Percentiles rank a stretch among this genome's conserved stretches.
These are phyloP conservation scores for Grammothele lineata DNA, from an alignment of 768 basidiomycete species.

Conservation along the genomic window DNA sequence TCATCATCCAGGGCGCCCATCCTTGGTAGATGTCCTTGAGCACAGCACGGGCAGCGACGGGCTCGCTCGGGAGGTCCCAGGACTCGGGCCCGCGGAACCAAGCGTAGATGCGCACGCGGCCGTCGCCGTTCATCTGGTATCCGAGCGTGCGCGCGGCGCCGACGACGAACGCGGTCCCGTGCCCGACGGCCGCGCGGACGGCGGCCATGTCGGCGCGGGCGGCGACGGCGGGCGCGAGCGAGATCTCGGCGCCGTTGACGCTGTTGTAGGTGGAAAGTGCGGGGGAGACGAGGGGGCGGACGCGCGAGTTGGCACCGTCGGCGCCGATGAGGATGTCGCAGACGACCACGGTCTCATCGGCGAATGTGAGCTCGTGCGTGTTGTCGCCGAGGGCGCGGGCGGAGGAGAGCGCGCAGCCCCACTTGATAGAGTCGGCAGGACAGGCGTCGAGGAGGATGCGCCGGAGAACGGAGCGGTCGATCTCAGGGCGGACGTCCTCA, in stretches of 20 bases:
- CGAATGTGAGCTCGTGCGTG: not conserved
- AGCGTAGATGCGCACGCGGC: constrained; percentile 11
- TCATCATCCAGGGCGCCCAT: constrained; percentile 13
- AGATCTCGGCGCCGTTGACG: constrained; percentile 13
- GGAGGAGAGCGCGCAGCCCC: not conserved
- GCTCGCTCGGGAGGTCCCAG: constrained; percentile 3
- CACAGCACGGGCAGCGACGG: constrained; percentile 8
- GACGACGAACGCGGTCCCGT: constrained; percentile 26
- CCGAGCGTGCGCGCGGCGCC: constrained; percentile 24
- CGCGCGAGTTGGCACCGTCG: constrained; percentile 39
- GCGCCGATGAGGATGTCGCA: constrained; percentile 31
- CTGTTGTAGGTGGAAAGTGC: constrained; percentile 32
- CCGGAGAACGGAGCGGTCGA: not conserved
- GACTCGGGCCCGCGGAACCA: constrained; percentile 11
- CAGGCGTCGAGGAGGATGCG: not conserved
- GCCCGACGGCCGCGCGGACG: constrained; percentile 20
- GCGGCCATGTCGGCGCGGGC: constrained; percentile 1
- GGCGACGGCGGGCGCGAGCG: constrained; percentile 20
- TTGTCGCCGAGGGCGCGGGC: not conserved
- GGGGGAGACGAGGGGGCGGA: constrained; percentile 30
- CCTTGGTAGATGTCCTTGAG: not conserved
- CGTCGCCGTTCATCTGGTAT: constrained; percentile 31
- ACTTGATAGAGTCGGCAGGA: not conserved
- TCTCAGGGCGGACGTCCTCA: not conserved
- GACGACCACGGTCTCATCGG: not conserved